These are phyloP conservation scores for Fusarium sp. DNA, from an alignment of 2,329 filamentous ascomycete species.

Conservation along the genomic window DNA sequence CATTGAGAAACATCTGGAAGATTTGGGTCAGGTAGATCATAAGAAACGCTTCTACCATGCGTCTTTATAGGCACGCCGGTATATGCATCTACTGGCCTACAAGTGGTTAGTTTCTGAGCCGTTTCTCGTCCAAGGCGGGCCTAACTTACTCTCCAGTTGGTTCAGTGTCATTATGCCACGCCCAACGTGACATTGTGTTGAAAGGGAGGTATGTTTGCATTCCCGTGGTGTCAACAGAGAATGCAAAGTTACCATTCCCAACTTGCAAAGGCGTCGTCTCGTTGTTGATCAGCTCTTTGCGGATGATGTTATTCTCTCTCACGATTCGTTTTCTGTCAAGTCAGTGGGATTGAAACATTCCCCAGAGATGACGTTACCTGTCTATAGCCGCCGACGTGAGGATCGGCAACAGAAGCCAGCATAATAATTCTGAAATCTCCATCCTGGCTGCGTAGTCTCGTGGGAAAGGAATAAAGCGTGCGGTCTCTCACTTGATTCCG, in stretches of 20 bases:
- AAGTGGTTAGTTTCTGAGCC: not conserved
- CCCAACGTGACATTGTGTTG: constrained; percentile 58
- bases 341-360: not conserved
- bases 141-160: constrained; percentile 45
- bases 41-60: constrained; percentile 50
- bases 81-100: constrained; percentile 40
- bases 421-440: not conserved
- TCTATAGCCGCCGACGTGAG: constrained; percentile 3
- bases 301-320: constrained; percentile 34
- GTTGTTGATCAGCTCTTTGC: constrained; percentile 37
- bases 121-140: fast-evolving
- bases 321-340: constrained; percentile 33
- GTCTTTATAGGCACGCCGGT: constrained; percentile 46
- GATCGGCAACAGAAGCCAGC: not conserved
- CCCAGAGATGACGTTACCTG: not conserved
- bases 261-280: constrained; percentile 61
- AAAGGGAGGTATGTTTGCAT: constrained; percentile 56
- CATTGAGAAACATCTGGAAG: constrained; percentile 57
- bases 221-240: constrained; percentile 57
- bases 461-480: too few relatives aligned
- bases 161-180: constrained; percentile 60
- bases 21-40: constrained; percentile 49
- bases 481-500: too few relatives aligned
- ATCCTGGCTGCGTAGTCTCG: not conserved
- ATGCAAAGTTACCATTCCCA: constrained; percentile 60